phyloP scores from a whole-genome alignment of 192 early-diverging fungal genomes.

The Rhizophagus sp. region DNA sequence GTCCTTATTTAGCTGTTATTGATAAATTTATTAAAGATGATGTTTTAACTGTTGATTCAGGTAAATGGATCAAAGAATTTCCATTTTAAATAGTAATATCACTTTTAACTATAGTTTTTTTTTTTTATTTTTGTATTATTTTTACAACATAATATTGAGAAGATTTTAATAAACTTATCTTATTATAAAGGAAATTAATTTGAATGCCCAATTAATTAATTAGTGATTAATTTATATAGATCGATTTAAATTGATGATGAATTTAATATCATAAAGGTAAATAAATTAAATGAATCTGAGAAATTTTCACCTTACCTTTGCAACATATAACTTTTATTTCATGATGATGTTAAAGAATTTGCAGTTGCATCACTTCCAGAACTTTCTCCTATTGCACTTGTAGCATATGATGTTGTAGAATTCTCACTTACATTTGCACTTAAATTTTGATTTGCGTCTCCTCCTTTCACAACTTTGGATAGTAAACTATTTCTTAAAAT shows the following conservation, averaged over 20 bases:
- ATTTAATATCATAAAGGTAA: too few species aligned
- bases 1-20: neutral
- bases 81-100: neutral
- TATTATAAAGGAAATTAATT: too few species aligned
- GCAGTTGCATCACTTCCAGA: neutral
- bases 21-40: neutral
- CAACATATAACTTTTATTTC: too few species aligned
- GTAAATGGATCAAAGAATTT: neutral
- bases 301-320: too few species aligned
- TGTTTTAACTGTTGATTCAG: neutral
- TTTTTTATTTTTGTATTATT: neutral
- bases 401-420: neutral
- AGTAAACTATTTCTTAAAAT: slow-evolving; percentile 18
- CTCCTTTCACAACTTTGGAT: neutral
- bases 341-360: too few species aligned
- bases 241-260: too few species aligned
- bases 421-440: neutral
- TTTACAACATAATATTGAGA: neutral
- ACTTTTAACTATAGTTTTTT: neutral
- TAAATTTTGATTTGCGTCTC: neutral
- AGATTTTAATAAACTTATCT: too few species aligned
- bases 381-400: too few species aligned
- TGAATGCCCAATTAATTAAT: too few species aligned
- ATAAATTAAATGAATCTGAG: too few species aligned
- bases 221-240: too few species aligned